Base-by-base conservation (phyloP, 176 grass and related monocot genomes). In the Pontederia crassipes region DNA sequence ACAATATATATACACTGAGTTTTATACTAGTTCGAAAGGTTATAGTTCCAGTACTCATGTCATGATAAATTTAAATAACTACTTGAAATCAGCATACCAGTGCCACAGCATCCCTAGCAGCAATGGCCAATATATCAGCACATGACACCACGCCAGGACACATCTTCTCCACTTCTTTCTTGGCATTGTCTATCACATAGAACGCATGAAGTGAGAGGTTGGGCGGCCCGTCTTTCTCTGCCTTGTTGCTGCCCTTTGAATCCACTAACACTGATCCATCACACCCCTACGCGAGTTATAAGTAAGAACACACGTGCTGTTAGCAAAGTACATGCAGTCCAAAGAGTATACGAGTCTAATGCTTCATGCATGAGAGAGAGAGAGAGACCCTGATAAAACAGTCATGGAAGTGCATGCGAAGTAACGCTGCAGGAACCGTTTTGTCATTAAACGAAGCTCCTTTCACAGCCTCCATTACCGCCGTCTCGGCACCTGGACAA, bases 341-440 rank as follows among this genome's bases (percentile, higher is more conserved):
- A 9, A 40, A 58, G 17, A 50, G 24, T 72, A 20, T 20, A 49
- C 49, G 49, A 11, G 20, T 24, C 7, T 32, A 51, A 49, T 9
- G 15, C 8, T 62, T 53, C 51, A 7, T 60, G 12, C 48, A 40
- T 40, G 32, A 57, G 26, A 9, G n/a, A 57, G 1, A 45, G 61
- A 82, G 66, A 75, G 8, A 54, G 8, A 81, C 89, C 80, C 90
- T 72, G 40, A 95, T 77, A 55, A 95, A 89, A 78, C 90, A 95
- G 60, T 95, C 90, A 59, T 95, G 90, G 86, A 95, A 95, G 61
- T 95, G 90, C 80, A 96, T 46, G 7, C 91, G 78, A 47, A 96
- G 86, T 14, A 90, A 55, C 18, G 72, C 86, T 1, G 86, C 91
- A 3, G 91, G 83, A 57, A 90, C 86, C 0, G 86, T 96, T 7